Conservation (phyloP, 148 eudicot species). For the Dysphania ambrosioides region DNA sequence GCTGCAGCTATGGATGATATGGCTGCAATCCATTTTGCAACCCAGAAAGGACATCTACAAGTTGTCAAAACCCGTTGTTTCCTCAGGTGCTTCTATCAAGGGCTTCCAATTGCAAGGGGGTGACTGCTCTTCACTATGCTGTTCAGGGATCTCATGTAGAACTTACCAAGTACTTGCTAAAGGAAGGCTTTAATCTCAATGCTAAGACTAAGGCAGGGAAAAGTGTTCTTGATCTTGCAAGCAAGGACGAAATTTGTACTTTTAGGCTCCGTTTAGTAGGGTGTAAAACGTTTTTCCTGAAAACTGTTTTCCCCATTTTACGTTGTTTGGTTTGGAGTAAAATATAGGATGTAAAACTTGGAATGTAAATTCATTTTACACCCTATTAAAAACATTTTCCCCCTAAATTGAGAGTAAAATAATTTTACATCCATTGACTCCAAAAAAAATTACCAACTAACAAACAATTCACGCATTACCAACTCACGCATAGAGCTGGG, state of each 20-base stretch:
- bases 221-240: conserved; percentile 72
- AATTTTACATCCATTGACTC: too few species aligned
- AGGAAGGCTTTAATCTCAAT: conserved; percentile 59
- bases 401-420: too few species aligned
- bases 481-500: too few species aligned
- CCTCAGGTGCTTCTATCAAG: conserved; percentile 69
- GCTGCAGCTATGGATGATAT: conserved; percentile 98
- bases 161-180: conserved; percentile 74
- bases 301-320: too few species aligned
- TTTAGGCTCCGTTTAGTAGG: too few species aligned
- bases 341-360: too few species aligned
- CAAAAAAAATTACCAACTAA: too few species aligned
- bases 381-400: too few species aligned
- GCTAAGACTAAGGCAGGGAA: conserved; percentile 85
- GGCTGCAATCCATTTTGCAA: conserved; percentile 93
- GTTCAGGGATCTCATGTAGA: conserved; percentile 82
- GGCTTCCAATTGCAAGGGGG: conserved; percentile 77
- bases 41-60: conserved; percentile 91
- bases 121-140: conserved; percentile 89
- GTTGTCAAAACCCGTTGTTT: conserved; percentile 58
- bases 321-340: too few species aligned
- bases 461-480: too few species aligned
- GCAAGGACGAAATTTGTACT: conserved; percentile 62
- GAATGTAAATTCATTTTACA: too few species aligned
- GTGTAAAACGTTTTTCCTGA: too few species aligned